Percentiles rank a stretch among this genome's conserved stretches.
phyloP scores from a whole-genome alignment of 805 yeast species.

The Cyberlindnera euphorbiae region DNA sequence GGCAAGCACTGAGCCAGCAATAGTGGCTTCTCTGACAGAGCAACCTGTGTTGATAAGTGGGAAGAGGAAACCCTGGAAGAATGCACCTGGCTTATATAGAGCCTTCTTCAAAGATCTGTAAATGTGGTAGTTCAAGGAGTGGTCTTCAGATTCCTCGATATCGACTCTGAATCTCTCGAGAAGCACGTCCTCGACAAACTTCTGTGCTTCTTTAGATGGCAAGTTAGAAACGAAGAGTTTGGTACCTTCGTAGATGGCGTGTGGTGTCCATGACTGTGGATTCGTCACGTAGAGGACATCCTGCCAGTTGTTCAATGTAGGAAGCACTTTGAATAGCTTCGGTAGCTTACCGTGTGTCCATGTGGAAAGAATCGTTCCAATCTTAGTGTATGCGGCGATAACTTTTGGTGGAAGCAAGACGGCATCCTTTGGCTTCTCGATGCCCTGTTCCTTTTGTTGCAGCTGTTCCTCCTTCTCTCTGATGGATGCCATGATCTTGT shows the following conservation, averaged over 20 bases:
- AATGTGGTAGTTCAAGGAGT: slow-evolving; percentile 83
- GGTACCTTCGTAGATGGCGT: slow-evolving; percentile 92
- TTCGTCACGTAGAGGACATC: slow-evolving; percentile 89
- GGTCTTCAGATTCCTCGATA: slow-evolving; percentile 70
- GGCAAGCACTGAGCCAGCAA: slow-evolving; percentile 85
- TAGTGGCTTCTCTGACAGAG: slow-evolving; percentile 88
- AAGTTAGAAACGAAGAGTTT: slow-evolving; percentile 88
- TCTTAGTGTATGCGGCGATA: slow-evolving; percentile 88
- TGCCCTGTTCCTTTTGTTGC: slow-evolving; percentile 25
- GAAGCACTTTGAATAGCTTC: slow-evolving; percentile 92
- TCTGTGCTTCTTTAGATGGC: slow-evolving; percentile 83
- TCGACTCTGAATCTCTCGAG: slow-evolving; percentile 68
- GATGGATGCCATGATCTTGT: slow-evolving; percentile 87
- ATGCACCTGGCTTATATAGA: slow-evolving; percentile 94
- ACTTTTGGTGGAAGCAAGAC: slow-evolving; percentile 94
- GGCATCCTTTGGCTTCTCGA: slow-evolving; percentile 52
- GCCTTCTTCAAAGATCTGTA: slow-evolving; percentile 91
- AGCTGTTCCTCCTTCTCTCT: slow-evolving; percentile 59
- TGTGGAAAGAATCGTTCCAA: slow-evolving; percentile 79
- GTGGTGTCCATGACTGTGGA: slow-evolving; percentile 93
- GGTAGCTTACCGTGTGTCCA: slow-evolving; percentile 97
- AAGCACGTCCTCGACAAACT: slow-evolving; percentile 63
- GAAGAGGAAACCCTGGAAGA: slow-evolving; percentile 91
- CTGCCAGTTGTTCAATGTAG: slow-evolving; percentile 91
- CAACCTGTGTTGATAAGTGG: slow-evolving; percentile 89